Evolutionary conservation across 371 early-diverging fungal genomes (phyloP), one percentile per base, ranked within the genome.

Genomic region (Vairimorpha ceranae): DNA sequence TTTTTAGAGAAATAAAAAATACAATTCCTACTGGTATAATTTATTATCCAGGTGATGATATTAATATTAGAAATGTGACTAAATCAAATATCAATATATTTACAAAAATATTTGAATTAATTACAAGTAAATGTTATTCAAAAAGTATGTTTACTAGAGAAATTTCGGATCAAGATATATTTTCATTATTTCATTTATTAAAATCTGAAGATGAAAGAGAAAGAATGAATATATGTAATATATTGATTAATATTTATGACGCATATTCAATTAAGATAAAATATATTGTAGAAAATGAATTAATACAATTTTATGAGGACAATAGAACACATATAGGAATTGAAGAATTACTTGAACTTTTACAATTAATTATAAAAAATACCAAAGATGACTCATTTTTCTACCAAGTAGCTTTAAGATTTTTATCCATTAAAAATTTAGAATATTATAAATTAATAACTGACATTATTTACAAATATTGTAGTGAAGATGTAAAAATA

Each of bases 171-270:
- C 3, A 1, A 4, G 38, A 36, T 60, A 35, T 60, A 8, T 35
- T 19, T 19, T 25, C 3, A 15, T 23, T 60, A n/a, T 12, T 60
- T 33, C 2, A 2, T 60, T n/a, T 60, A 4, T n/a, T 60, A 12
- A 60, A 60, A 36, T 35, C 36, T 35, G 60, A 60, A 36, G 60
- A 60, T n/a, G 60, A 60, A 60, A 60, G 0, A 3, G 60, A 60
- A 25, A 60, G 60, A 60, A 8, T 1, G 1, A 2, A 60, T 19
- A 36, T 60, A n/a, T 30, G 6, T 10, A 1, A 30, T 10, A n/a
- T 35, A 23, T 17, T 60, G n/a, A 35, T 35, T 10, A 60, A 60
- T 35, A 60, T 60, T 14, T 35, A 25, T 35, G 36, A 60, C 6
- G 10, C 15, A 23, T 35, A 25, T 21, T 1, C 6, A 6, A 33